Base-by-base conservation (phyloP, 2,329 filamentous ascomycete genomes). In the Cryphonectria radicalis region DNA sequence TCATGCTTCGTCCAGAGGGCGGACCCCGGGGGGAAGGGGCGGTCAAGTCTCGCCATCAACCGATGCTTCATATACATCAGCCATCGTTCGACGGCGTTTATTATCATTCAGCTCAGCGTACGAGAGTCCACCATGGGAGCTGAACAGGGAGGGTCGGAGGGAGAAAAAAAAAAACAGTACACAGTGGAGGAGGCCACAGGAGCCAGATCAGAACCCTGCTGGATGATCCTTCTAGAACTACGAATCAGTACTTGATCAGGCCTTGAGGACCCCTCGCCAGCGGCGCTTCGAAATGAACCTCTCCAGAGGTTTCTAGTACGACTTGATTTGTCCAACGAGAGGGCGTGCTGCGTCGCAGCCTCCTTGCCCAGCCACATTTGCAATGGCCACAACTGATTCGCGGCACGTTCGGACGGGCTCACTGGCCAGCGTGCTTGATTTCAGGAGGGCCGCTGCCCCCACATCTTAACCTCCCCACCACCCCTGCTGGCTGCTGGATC, bases 361-460 rank as follows among this genome's bases (percentile, higher is more conserved):
- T 50, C 46, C 46, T 50, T 50, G 8, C 46, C 46, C 46, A 50
- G 46, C 46, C 46, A 50, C 46, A 50, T 8, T 50, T 11, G 22
- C 46, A n/a, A 50, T 50, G 46, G n/a, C 7, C 46, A 10, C 46
- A 22, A 50, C 46, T 57, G n/a, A 28, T 17, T 57, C 25, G 53
- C 11, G 25, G 53, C n/a, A 57, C 53, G n/a, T 57, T 57, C 53
- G 53, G 13, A 14, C 4, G 53, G 55, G 66, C 35, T 59, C 37
- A 57, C 53, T 70, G 68, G 71, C 55, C 69, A 65, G 63, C 64
- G 28, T 32, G 59, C 57, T 43, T 71, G 53, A 73, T 68, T 73
- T 71, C 68, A 73, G 71, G 71, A 70, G 66, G 46, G 60, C 19
- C 55, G 4, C 19, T 35, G 50, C 55, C 60, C 69, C 71, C 69